Evolutionary conservation across 2,329 filamentous ascomycete genomes (phyloP), one percentile per base, ranked within the genome.

Genomic region (Pleurostoma richardsiae): DNA sequence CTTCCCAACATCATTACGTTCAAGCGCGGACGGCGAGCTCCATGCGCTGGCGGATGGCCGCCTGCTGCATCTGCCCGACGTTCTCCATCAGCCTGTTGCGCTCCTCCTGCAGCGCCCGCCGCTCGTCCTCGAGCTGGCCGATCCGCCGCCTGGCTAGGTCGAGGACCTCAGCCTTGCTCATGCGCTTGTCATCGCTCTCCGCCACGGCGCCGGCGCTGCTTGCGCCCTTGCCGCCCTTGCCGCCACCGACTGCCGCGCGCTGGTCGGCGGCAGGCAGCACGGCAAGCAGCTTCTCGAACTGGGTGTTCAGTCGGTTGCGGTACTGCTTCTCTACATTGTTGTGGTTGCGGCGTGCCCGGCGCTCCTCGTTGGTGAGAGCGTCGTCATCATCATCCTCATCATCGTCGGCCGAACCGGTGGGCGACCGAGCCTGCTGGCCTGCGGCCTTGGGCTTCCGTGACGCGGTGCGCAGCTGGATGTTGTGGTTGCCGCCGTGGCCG

Each of bases 281-380:
- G 36, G 63, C 60, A 1, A 73, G 60, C 10, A 74, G 65, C 40
- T 61, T 60, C 55, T 72, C 69, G 47, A 73, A 74, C 55, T 74
- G 68, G 3, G 61, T 59, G 49, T 73, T 74, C 31, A 74, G 66
- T 28, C 71, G 61, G 58, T 72, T 71, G 33, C 71, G 68, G 58
- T 74, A 74, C 54, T 73, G 69, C 55, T 73, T 71, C 59, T 74
- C 71, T 6, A 73, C 70, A 43, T 72, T 66, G 56, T 74, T 74
- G 53, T 74, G 71, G 40, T 63, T 65, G 50, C 62, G 60, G 41
- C 62, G 57, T 49, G 55, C 63, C 44, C 59, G 59, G 11, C 59
- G 59, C 51, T 65, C 61, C 50, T 64, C 61, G 19, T 52, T 52
- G 33, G 60, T 55, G 36, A 55, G 47, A 42, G 41, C 44, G 33